Base-by-base conservation (phyloP, 1,139 yeast species). In the Saccharomycopsis phalli region DNA sequence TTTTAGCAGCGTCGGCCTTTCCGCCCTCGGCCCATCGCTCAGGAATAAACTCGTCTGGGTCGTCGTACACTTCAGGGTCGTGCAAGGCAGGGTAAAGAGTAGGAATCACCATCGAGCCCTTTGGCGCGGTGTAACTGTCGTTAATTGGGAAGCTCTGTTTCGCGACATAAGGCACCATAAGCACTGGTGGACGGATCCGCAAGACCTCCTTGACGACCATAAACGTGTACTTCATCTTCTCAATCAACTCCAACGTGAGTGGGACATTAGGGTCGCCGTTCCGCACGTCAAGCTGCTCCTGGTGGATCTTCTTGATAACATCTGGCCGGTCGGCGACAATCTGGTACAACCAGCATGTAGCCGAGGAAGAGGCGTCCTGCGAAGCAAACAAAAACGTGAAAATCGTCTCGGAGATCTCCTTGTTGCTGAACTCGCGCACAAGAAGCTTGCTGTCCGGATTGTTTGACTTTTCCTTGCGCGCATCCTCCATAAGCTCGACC, bases 281-380 rank as follows among this genome's bases (percentile, higher is more conserved):
- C 65, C 97, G 81, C 42, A 91, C 86, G 13, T 69, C 65, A 52
- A 88, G 61, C 66, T 91, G 98, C 65, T 91, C 98, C 61, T 82
- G 83, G 65, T 97, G 81, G 48, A 91, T 73, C 61, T 86, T 87
- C 34, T 62, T 69, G 58, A 76, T 75, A 48, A 91, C 78, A 51
- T 91, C 97, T 34, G 97, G 96, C 57, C 95, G 76, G 61, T 91
- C 98, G 49, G 95, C 88, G 42, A 87, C 80, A 53, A 86, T 74
- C 68, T 91, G 98, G 76, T 88, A 91, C 57, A 91, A 71, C 98
- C 98, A 91, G 62, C 97, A 88, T 49, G 95, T 94, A 53, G 94
- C 79, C n/a, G 95, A 84, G 2, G 96, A 86, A 5, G 96, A 82
- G 25, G 98, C 98, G 63, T 91, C 98, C 65, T 91, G 98, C 7